A percentile compares a stretch with the other conserved stretches of the same genome.
These are phyloP conservation scores for Xerophyta viscosa DNA, from an alignment of 106 monocot species.

Conservation along the genomic window DNA sequence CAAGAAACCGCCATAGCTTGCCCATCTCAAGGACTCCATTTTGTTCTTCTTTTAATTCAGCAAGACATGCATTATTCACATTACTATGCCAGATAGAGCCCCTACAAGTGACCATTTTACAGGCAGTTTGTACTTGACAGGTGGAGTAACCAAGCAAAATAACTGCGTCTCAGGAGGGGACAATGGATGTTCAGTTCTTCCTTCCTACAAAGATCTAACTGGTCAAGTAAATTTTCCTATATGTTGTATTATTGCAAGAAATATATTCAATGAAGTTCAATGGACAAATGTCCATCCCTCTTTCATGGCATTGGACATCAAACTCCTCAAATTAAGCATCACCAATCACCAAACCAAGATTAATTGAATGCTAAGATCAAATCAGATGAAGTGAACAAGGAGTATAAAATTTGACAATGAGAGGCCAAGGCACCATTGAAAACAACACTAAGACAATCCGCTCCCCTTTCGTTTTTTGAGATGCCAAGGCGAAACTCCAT, in stretches of 20 bases:
- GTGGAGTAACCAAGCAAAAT: conserved; percentile 92
- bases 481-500: too few species aligned
- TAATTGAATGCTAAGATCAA: too few species aligned
- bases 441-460: too few species aligned
- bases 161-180: conserved; percentile 58
- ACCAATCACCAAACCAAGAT: too few species aligned
- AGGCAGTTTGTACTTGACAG: conserved; percentile 84
- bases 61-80: conserved; percentile 92
- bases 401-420: too few species aligned
- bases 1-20: conserved; percentile 90
- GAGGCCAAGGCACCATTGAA: too few species aligned
- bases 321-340: too few species aligned
- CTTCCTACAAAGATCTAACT: conserved; percentile 36
- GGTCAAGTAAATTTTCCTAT: conserved; percentile 29
- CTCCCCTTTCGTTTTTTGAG: too few species aligned
- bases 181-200: conserved; percentile 89
- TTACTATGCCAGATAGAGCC: conserved; percentile 97
- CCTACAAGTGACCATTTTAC: conserved; percentile 78
- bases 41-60: conserved; percentile 95
- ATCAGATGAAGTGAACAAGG: too few species aligned
- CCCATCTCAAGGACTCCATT: conserved; percentile 94
- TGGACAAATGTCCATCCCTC: conserved; percentile 75
- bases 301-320: too few species aligned
- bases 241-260: conserved; percentile 72
- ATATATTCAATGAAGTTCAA: conserved; percentile 73